phyloP scores from a whole-genome alignment of 129 eudicot genomes.

The Ambrosia trifida region DNA sequence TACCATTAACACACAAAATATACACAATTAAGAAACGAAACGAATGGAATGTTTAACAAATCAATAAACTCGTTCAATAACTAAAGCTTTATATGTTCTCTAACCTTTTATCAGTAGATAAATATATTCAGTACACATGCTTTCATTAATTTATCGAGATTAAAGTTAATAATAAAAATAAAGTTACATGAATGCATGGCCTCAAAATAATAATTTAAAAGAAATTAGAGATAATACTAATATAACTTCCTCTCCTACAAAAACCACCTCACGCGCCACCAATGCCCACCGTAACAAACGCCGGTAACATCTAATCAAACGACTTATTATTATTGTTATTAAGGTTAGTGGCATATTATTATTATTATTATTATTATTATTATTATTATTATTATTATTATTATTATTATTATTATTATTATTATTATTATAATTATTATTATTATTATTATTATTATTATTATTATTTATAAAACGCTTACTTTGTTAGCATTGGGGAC shows the following conservation, averaged over 20 bases:
- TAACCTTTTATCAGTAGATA: background rate
- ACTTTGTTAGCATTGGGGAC: conserved; percentile 90
- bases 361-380: background rate
- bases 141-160: background rate
- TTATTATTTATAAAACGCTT: conserved; percentile 10
- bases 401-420: background rate
- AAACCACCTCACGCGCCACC: conserved; percentile 27
- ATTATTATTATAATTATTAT: background rate
- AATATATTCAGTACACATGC: background rate
- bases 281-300: conserved; percentile 12
- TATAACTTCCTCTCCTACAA: conserved; percentile 18
- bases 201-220: conserved; percentile 13
- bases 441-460: background rate
- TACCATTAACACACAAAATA: conserved; percentile 25
- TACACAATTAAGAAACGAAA: background rate
- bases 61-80: background rate
- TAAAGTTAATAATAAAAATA: background rate
- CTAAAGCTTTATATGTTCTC: background rate
- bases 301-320: conserved; percentile 4
- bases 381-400: background rate
- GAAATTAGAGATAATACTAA: conserved; percentile 24
- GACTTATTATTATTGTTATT: too few relatives aligned
- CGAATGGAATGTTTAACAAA: background rate
- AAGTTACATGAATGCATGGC: background rate
- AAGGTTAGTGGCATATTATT: background rate